Conservation (phyloP, 352 stramenopile genomes). For the Phytophthora parvispora region DNA sequence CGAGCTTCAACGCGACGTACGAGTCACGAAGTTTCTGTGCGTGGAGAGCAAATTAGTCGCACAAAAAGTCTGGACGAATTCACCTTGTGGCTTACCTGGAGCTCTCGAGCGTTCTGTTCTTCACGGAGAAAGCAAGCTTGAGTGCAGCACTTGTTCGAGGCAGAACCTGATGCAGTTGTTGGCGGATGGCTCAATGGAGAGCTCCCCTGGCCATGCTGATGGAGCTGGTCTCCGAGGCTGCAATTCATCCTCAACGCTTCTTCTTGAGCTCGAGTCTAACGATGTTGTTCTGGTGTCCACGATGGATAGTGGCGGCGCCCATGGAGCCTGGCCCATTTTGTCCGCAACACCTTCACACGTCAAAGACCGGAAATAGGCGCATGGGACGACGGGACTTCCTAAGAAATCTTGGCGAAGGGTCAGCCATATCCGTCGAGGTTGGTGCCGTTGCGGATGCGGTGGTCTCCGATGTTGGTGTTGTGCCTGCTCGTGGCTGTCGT, state of each 20-base stretch:
- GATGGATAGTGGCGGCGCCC: constrained; percentile 7
- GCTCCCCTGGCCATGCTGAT: constrained; percentile 5
- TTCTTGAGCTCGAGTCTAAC: background rate
- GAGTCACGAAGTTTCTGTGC: constrained; percentile 62
- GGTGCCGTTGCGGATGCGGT: constrained; percentile 1
- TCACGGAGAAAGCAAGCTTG: constrained; percentile 42
- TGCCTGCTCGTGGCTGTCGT: constrained; percentile 9
- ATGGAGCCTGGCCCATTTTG: constrained; percentile 1
- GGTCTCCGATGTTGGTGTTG: constrained; percentile 1
- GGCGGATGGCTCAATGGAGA: background rate
- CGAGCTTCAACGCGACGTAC: constrained; percentile 55
- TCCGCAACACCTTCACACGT: background rate
- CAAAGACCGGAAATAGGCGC: constrained; percentile 16
- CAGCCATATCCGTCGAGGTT: constrained; percentile 1
- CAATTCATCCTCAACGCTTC: constrained; percentile 15
- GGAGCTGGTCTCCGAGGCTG: constrained; percentile 14
- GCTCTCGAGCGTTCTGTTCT: constrained; percentile 32
- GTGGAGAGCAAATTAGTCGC: constrained; percentile 1
- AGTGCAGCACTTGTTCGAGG: constrained; percentile 22
- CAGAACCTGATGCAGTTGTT: background rate
- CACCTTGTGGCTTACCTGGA: constrained; percentile 38
- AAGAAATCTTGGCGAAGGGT: constrained; percentile 25
- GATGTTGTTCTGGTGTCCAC: background rate
- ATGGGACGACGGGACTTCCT: background rate
- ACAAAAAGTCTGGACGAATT: no score